phyloP scores from a whole-genome alignment of 164 flowering plant genomes.

The Vitis labrusca region DNA sequence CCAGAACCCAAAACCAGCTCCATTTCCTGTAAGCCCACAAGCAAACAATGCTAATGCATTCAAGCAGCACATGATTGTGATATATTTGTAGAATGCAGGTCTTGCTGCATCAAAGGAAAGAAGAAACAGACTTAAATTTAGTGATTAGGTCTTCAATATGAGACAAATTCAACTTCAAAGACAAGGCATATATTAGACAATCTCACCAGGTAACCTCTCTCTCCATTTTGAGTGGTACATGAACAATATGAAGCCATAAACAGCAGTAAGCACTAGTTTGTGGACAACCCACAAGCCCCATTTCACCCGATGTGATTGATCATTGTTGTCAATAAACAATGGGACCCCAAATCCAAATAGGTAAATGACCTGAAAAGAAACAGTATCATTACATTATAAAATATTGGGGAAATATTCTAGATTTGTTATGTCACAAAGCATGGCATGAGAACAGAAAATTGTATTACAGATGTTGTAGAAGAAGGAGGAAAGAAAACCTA shows the following conservation, averaged over 20 bases:
- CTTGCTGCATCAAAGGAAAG: constrained; percentile 55
- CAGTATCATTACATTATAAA: too few species aligned
- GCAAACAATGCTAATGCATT: constrained; percentile 63
- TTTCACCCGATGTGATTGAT: constrained; percentile 41
- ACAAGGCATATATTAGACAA: neutral
- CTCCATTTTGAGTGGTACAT: constrained; percentile 83
- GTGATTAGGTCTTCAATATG: too few species aligned
- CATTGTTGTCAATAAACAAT: constrained; percentile 57
- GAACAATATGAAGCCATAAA: constrained; percentile 63
- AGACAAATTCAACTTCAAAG: neutral
- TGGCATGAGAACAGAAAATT: too few species aligned
- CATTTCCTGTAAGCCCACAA: constrained; percentile 55
- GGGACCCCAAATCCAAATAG: constrained; percentile 81
- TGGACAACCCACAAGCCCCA: constrained; percentile 76
- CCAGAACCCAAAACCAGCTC: constrained; percentile 76
- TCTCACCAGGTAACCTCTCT: constrained; percentile 79
- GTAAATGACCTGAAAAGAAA: constrained; percentile 56
- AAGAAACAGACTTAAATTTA: neutral
- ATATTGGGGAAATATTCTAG: too few species aligned
- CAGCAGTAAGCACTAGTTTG: constrained; percentile 58
- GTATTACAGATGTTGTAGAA: too few species aligned
- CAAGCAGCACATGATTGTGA: constrained; percentile 55
- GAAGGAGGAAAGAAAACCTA: too few species aligned
- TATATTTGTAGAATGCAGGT: constrained; percentile 86
- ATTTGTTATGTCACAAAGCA: too few species aligned